Evolutionary conservation across 1,284 basidiomycete species (phyloP).

Genomic region (Irpex sp.): DNA sequence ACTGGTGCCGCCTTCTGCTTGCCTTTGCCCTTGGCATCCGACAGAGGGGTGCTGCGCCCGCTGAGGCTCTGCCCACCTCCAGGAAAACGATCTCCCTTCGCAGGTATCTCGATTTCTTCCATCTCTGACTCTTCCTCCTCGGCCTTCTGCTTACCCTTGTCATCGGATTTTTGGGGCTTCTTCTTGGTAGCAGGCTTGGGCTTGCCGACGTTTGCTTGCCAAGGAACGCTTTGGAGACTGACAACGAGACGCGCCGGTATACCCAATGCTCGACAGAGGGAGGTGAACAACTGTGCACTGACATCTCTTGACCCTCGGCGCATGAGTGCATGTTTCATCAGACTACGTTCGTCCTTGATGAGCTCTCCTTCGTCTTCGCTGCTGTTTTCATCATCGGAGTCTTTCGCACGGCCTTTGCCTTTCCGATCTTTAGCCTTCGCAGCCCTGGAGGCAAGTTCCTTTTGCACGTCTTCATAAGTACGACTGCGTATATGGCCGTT

Average conservation of each 20-base stretch:
- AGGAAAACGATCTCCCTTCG: conserved; percentile 25
- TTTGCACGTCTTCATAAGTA: conserved; percentile 70
- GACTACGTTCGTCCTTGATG: conserved; percentile 74
- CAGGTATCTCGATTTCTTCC: conserved; percentile 33
- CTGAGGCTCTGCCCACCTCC: conserved; percentile 37
- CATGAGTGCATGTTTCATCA: conserved; percentile 88
- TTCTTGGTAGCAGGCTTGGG: conserved; percentile 42
- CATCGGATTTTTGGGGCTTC: conserved; percentile 38
- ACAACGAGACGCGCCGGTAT: conserved; percentile 88
- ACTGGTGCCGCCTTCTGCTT: conserved; percentile 51
- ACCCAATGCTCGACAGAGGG: conserved; percentile 82
- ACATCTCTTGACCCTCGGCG: conserved; percentile 82
- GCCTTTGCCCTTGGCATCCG: conserved; percentile 42
- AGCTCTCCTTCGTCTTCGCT: conserved; percentile 63
- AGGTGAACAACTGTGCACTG: conserved; percentile 90
- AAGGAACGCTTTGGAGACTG: conserved; percentile 89
- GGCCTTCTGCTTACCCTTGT: conserved; percentile 24
- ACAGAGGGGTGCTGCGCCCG: conserved; percentile 32
- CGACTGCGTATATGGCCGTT: conserved; percentile 69
- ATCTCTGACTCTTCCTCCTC: conserved; percentile 36
- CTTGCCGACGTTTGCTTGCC: conserved; percentile 64
- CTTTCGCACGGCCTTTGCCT: conserved; percentile 24
- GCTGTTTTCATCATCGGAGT: conserved; percentile 33
- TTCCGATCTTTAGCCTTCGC: conserved; percentile 28
- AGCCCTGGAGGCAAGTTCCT: conserved; percentile 35